These are phyloP conservation scores for Hermanozyma aechmeae DNA, from an alignment of 805 yeast genomes.

Conservation along the genomic window DNA sequence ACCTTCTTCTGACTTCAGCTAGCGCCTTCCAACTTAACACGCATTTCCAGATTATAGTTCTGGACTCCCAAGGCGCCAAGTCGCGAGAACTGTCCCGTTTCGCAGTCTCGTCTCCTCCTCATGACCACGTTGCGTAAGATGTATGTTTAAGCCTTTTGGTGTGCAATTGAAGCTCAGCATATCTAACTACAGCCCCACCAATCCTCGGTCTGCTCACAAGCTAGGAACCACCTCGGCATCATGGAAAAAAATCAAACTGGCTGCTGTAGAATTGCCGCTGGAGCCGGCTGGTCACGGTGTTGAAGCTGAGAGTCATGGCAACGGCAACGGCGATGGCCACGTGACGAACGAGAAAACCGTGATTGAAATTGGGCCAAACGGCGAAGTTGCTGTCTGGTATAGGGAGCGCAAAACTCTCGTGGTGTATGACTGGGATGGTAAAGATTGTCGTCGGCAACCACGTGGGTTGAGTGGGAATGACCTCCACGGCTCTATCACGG, in stretches of 20 bases:
- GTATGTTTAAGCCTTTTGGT: no score
- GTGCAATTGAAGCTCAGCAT: no score
- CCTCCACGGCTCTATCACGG: no score
- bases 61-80: no score
- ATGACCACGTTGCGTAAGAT: no score
- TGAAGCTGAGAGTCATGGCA: conserved; percentile 2
- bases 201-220: conserved; percentile 26
- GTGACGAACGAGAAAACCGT: conserved; percentile 1
- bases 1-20: no score
- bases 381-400: conserved; percentile 22
- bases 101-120: no score
- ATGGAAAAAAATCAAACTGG: conserved; percentile 32
- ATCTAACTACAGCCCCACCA: conserved; percentile 15
- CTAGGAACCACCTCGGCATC: conserved; percentile 33
- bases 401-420: conserved; percentile 12
- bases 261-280: conserved; percentile 7
- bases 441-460: no score
- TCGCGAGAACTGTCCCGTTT: no score
- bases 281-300: neutral
- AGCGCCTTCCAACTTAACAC: no score
- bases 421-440: conserved; percentile 24
- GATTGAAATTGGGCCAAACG: conserved; percentile 19
- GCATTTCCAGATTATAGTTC: no score
- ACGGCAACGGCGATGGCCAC: conserved; percentile 1
- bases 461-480: no score